These are phyloP conservation scores for Alectoria sarmentosa DNA, from an alignment of 495 filamentous ascomycete species.

Conservation along the genomic window DNA sequence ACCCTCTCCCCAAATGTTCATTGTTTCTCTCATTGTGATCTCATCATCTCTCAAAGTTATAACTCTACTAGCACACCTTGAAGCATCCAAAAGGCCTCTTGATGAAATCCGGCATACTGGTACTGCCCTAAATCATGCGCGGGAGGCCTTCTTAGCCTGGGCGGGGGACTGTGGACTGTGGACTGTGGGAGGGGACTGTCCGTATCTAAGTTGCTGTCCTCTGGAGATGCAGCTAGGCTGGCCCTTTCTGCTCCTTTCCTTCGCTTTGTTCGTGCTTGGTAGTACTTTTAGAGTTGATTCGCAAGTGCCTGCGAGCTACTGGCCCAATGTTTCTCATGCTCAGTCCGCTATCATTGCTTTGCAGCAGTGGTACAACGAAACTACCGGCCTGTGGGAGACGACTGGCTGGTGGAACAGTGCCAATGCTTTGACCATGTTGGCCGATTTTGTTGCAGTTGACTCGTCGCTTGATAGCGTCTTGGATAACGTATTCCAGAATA, in stretches of 20 bases:
- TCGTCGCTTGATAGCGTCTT: constrained; percentile 18
- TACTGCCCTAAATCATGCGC: too few relatives aligned
- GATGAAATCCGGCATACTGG: too few relatives aligned
- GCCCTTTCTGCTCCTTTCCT: background rate
- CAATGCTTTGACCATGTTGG: constrained; percentile 57
- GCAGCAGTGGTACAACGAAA: constrained; percentile 56
- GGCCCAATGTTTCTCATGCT: constrained; percentile 30
- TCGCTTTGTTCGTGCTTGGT: background rate
- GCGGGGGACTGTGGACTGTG: too few relatives aligned
- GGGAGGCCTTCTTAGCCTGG: too few relatives aligned
- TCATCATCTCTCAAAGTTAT: too few relatives aligned
- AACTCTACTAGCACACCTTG: too few relatives aligned
- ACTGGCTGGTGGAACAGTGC: constrained; percentile 73
- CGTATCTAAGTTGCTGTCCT: too few relatives aligned
- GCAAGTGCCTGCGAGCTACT: background rate
- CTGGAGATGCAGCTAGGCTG: background rate
- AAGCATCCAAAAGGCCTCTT: too few relatives aligned
- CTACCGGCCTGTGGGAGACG: constrained; percentile 57
- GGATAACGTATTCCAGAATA: constrained; percentile 32
- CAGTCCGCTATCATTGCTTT: constrained; percentile 42
- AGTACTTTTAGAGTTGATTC: background rate
- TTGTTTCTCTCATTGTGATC: too few relatives aligned
- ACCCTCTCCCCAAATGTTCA: too few relatives aligned
- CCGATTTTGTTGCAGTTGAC: constrained; percentile 51
- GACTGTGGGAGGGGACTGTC: too few relatives aligned